Conservation (phyloP, 2,329 filamentous ascomycete genomes). For the Fusarium sp. region DNA sequence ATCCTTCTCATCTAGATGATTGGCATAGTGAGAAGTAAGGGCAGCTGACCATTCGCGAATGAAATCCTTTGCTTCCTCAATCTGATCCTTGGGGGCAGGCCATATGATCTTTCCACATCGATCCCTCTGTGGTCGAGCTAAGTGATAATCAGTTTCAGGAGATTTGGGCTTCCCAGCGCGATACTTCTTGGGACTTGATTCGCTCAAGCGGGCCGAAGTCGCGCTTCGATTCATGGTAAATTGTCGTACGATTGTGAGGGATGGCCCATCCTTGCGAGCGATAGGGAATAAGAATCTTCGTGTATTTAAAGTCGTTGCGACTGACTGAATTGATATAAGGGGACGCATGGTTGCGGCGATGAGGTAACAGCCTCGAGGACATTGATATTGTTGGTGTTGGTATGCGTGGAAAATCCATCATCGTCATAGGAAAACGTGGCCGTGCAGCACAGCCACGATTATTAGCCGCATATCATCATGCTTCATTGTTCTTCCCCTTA, state of each 20-base stretch:
- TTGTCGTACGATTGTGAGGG: background rate
- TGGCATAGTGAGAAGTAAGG: background rate
- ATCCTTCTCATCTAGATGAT: background rate
- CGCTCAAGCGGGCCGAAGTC: background rate
- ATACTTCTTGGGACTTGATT: conserved; percentile 8
- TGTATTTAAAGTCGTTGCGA: rapidly evolving
- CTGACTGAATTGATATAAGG: background rate
- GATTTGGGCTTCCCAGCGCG: background rate
- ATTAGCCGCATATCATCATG: background rate
- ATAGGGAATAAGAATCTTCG: rapidly evolving
- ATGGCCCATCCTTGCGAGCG: rapidly evolving
- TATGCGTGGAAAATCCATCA: background rate
- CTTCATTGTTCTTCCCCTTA: background rate
- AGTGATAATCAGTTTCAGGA: conserved; percentile 24
- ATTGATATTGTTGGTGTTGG: background rate
- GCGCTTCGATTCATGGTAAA: conserved; percentile 23
- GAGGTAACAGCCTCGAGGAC: background rate
- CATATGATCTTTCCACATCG: conserved; percentile 64
- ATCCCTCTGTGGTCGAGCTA: conserved; percentile 44
- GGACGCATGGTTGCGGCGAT: conserved; percentile 1
- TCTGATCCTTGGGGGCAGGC: conserved; percentile 69
- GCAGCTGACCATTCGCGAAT: conserved; percentile 66
- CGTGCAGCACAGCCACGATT: background rate
- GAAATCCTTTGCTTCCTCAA: conserved; percentile 65
- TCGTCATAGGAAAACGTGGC: conserved; percentile 29